Percentiles rank a stretch among this genome's conserved stretches.
These are phyloP conservation scores for Podaxis sp. DNA, from an alignment of 768 basidiomycete genomes.

Conservation along the genomic window DNA sequence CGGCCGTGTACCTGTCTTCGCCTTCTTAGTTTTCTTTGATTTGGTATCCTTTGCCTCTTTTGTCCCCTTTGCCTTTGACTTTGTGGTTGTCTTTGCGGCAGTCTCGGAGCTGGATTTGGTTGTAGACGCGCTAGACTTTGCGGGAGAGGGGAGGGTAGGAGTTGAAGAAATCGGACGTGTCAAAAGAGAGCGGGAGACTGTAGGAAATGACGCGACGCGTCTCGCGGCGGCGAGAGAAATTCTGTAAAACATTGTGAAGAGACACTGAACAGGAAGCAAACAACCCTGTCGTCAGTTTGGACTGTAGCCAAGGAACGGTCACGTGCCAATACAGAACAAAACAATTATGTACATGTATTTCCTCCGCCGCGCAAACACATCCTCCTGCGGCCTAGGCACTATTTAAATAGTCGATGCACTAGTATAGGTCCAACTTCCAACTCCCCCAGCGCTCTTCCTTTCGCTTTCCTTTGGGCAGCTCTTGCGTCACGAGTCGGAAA, in stretches of 20 bases:
- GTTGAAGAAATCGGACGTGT: constrained; percentile 7
- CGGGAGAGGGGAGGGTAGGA: background rate
- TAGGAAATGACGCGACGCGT: background rate
- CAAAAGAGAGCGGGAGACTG: background rate
- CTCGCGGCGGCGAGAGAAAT: background rate
- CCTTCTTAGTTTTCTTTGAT: background rate
- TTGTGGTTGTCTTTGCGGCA: background rate
- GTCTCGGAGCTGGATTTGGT: background rate
- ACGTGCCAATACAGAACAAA: background rate
- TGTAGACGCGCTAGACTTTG: background rate
- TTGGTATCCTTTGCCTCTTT: background rate
- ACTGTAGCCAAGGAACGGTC: background rate
- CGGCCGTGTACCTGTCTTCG: background rate
- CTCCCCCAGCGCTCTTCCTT: background rate
- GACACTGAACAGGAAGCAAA: background rate
- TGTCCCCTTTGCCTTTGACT: background rate
- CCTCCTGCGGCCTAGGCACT: background rate
- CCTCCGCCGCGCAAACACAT: too few relatives aligned
- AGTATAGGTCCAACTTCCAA: background rate
- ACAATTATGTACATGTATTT: too few relatives aligned
- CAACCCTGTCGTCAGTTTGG: background rate
- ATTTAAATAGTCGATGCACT: background rate
- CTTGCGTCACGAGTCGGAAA: constrained; percentile 8
- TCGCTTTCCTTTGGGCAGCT: background rate
- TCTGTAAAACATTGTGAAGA: background rate